A percentile compares a stretch with the other conserved stretches of the same genome.
These are phyloP conservation scores for Hortaea sp. DNA, from an alignment of 2,329 filamentous ascomycete species.

Conservation along the genomic window DNA sequence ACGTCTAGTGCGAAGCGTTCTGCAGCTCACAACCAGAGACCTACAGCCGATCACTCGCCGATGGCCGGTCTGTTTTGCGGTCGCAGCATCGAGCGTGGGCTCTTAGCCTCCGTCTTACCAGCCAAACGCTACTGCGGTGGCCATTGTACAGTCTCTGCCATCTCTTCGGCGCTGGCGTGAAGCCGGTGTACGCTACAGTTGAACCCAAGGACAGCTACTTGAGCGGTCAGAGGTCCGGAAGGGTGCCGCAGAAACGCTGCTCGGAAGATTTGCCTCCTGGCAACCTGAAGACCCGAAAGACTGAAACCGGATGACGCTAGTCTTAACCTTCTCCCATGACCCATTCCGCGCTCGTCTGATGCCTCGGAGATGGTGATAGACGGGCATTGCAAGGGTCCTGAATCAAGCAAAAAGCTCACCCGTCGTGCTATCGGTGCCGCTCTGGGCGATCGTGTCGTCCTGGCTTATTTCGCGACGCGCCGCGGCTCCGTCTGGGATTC, in stretches of 20 bases:
- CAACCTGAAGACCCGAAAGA: neutral
- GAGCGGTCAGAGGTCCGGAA: too few relatives aligned
- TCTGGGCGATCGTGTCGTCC: too few relatives aligned
- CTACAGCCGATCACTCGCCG: neutral
- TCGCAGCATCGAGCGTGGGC: neutral
- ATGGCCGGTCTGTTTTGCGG: constrained; percentile 1
- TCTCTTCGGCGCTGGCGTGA: too few relatives aligned
- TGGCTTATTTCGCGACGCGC: constrained; percentile 1
- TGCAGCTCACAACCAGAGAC: neutral
- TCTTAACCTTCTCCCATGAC: neutral
- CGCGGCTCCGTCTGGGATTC: constrained; percentile 3
- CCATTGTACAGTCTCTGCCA: too few relatives aligned
- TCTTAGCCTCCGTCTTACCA: neutral
- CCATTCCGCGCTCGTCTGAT: neutral
- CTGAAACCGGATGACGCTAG: neutral
- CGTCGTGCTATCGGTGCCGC: neutral
- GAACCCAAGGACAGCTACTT: too few relatives aligned
- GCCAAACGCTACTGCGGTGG: neutral
- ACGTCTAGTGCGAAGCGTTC: neutral
- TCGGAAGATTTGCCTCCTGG: neutral
- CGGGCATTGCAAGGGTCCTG: constrained; percentile 2
- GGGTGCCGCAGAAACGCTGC: neutral
- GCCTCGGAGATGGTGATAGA: constrained; percentile 1
- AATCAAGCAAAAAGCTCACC: neutral
- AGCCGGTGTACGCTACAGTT: too few relatives aligned